Conservation (phyloP, 2,329 filamentous ascomycete species). For the Ascochyta pisi region DNA sequence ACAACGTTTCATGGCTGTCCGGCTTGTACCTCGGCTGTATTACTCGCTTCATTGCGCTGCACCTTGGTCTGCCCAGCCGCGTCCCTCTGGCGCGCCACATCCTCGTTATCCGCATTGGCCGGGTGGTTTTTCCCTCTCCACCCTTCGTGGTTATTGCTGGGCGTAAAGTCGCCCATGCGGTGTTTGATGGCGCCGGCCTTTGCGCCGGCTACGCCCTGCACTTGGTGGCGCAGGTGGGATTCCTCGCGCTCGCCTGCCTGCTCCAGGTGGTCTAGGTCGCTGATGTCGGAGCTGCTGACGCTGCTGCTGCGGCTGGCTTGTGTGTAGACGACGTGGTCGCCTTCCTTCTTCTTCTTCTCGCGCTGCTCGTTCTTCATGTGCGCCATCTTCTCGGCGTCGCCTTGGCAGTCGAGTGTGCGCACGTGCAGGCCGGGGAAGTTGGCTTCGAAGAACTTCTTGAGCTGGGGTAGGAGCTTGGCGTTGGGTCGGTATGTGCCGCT, state of each 20-base stretch:
- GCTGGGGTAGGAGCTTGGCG: conserved; percentile 72
- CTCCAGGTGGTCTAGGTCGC: conserved; percentile 58
- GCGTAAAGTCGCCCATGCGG: conserved; percentile 35
- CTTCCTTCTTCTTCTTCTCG: conserved; percentile 72
- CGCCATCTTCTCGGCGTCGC: conserved; percentile 73
- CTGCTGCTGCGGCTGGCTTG: conserved; percentile 57
- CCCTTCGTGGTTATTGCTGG: conserved; percentile 32
- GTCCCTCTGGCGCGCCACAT: conserved; percentile 13
- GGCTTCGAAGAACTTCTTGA: conserved; percentile 72
- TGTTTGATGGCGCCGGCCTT: conserved; percentile 34
- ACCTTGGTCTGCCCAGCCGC: conserved; percentile 6
- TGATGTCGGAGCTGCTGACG: conserved; percentile 64
- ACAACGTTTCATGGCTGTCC: not conserved
- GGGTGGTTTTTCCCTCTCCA: conserved; percentile 31
- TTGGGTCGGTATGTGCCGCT: conserved; percentile 92
- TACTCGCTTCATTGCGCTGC: not conserved
- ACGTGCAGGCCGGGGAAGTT: conserved; percentile 82
- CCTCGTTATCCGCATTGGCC: conserved; percentile 23
- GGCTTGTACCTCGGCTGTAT: not conserved
- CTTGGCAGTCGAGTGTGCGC: conserved; percentile 73
- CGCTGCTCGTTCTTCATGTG: conserved; percentile 79
- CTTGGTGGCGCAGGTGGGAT: conserved; percentile 38
- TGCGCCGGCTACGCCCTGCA: conserved; percentile 33
- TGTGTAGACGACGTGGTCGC: conserved; percentile 60
- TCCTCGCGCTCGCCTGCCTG: conserved; percentile 28